Base-by-base conservation (phyloP, 176 grass and related monocot species). In the Oryza nivara region DNA sequence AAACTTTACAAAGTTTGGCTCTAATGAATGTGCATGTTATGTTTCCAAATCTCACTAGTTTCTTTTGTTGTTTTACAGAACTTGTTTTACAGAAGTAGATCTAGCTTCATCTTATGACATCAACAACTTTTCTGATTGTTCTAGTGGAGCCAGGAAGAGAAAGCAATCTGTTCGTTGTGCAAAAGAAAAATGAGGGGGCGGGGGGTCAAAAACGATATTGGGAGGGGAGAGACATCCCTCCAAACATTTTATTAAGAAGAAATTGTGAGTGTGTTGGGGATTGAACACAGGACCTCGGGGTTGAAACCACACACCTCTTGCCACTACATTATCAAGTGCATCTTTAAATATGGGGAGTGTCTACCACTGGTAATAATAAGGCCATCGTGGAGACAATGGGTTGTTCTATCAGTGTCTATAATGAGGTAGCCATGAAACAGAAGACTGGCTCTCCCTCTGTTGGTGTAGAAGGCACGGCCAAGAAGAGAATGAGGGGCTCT, bases 21-120 rank as follows among this genome's bases (percentile, higher is more conserved):
- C 43, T 78, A 70, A 40, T 82, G 60, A 71, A 74, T 79, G 25
- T 74, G 7, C 58, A 35, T 86, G 46, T 54, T 54, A 16, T 54
- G 56, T 16, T 60, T 60, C 56, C 56, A 60, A 9, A 60, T n/a
- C 79, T 86, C 45, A 86, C 74, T n/a, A 38, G 65, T 83, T 60
- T 74, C 25, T 84, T 12, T 5, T 15, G 5, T 78, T 22, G 26
- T 28, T 28, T 28, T 28, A 28, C 26, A 28, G 26, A 28, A 28
- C 16, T 82, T 86, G 11, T 10, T 86, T 74, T 83, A 66, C 68
- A 86, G 79, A n/a, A 54, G 4, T 79, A 77, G 48, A 79, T 86
- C 12, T 68, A 60, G 40, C 60, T 48, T 38, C 73, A 19, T 65
- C 46, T 66, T 68, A 90, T 78, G 73, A 61, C 82, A 61, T 69